Conservation (phyloP, 768 basidiomycete species). For the Agrocybe praecox region DNA sequence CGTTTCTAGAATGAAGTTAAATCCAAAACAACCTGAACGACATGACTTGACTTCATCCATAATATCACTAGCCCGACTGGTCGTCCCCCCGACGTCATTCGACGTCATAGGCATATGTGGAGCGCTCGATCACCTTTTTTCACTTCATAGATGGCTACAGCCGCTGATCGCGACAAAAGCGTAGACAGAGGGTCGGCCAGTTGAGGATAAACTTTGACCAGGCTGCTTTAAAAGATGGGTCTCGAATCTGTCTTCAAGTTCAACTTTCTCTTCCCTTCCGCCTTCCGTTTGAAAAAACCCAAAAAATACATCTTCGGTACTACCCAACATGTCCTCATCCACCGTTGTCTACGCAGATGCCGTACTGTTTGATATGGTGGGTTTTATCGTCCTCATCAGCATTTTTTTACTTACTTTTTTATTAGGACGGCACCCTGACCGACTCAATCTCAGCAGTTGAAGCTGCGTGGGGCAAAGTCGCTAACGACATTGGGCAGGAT, state of each 20-base stretch:
- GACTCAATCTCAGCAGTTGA: conserved; percentile 77
- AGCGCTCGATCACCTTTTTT: not conserved
- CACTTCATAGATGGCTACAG: not conserved
- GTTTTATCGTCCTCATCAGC: conserved; percentile 12
- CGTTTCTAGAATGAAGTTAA: too few relatives aligned
- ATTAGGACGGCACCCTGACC: conserved; percentile 69
- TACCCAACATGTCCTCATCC: conserved; percentile 7
- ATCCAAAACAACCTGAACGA: too few relatives aligned
- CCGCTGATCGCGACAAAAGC: not conserved
- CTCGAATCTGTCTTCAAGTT: not conserved
- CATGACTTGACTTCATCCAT: not conserved
- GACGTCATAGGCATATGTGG: too few relatives aligned
- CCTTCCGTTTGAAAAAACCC: not conserved
- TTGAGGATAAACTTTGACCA: not conserved
- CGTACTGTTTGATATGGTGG: conserved; percentile 70
- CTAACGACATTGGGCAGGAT: conserved; percentile 68
- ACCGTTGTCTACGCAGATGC: conserved; percentile 53
- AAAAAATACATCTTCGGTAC: not conserved
- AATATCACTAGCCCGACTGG: not conserved
- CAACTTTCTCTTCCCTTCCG: not conserved
- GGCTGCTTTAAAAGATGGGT: not conserved
- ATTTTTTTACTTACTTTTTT: not conserved
- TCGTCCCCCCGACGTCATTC: not conserved
- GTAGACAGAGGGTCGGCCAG: not conserved
- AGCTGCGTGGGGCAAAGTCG: conserved; percentile 76